A percentile compares a stretch with the other conserved stretches of the same genome.
Evolutionary conservation across 805 yeast genomes (phyloP).

Genomic region (Lachancea kluyveri): DNA sequence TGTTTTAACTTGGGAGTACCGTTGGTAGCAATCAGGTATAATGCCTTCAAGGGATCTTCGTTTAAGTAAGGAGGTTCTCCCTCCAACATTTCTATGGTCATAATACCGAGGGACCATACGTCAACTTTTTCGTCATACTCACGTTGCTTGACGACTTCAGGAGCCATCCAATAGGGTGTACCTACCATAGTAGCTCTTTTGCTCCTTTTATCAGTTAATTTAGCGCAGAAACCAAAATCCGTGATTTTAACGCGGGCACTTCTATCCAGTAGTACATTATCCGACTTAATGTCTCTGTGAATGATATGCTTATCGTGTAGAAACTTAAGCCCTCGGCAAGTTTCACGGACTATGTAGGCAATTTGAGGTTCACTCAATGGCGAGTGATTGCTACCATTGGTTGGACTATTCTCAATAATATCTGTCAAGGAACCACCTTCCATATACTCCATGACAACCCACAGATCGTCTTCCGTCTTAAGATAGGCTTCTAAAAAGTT

Average conservation of each 20-base stretch:
- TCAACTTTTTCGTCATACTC: slow-evolving; percentile 97
- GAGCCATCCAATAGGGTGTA: slow-evolving; percentile 99
- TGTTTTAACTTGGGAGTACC: slow-evolving; percentile 96
- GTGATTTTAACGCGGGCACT: slow-evolving; percentile 87
- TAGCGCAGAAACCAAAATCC: slow-evolving; percentile 97
- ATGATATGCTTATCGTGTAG: slow-evolving; percentile 88
- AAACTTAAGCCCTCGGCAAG: slow-evolving; percentile 85
- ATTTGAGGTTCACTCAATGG: slow-evolving; percentile 78
- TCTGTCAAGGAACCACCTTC: slow-evolving; percentile 98
- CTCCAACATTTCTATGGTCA: slow-evolving; percentile 98
- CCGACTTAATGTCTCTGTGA: slow-evolving; percentile 96
- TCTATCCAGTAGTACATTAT: slow-evolving; percentile 79
- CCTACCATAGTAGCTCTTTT: slow-evolving; percentile 99
- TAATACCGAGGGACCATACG: slow-evolving; percentile 96
- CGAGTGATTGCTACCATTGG: slow-evolving; percentile 29
- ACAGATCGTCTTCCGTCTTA: slow-evolving; percentile 70
- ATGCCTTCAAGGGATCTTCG: slow-evolving; percentile 90
- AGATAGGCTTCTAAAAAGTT: slow-evolving; percentile 89
- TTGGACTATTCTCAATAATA: slow-evolving; percentile 82
- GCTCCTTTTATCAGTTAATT: slow-evolving; percentile 71
- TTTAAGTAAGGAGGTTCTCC: slow-evolving; percentile 98
- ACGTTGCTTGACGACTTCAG: slow-evolving; percentile 92
- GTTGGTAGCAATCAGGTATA: slow-evolving; percentile 90
- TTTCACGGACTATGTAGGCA: slow-evolving; percentile 84
- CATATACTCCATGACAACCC: slow-evolving; percentile 99